A percentile compares a stretch with the other conserved stretches of the same genome.
These are phyloP conservation scores for Suhomyces emberorum DNA, from an alignment of 805 yeast species.

Conservation along the genomic window DNA sequence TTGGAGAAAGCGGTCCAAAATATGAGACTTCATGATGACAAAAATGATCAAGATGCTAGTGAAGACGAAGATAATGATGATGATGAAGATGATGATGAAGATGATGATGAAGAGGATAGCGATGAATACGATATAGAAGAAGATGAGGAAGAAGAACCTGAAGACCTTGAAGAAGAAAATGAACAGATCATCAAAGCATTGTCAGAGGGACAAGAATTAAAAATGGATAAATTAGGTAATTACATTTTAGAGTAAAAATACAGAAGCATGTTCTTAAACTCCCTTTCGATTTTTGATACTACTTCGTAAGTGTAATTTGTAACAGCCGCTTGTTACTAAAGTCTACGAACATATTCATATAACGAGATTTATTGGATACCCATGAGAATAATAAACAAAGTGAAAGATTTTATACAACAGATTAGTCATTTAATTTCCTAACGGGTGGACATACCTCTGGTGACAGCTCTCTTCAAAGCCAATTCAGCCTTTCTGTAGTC, in stretches of 20 bases:
- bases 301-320: too few relatives aligned
- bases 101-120: conserved; percentile 30
- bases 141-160: conserved; percentile 35
- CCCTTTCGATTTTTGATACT: too few relatives aligned
- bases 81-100: conserved; percentile 47
- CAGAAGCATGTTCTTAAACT: too few relatives aligned
- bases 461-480: conserved; percentile 97
- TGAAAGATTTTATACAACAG: conserved; percentile 7
- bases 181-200: conserved; percentile 69
- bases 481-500: conserved; percentile 99
- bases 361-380: conserved; percentile 8
- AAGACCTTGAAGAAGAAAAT: conserved; percentile 33
- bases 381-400: conserved; percentile 6
- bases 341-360: too few relatives aligned
- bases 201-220: conserved; percentile 60
- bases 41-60: conserved; percentile 23
- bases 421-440: conserved; percentile 31
- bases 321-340: too few relatives aligned
- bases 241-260: conserved; percentile 55
- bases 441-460: conserved; percentile 99
- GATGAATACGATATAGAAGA: conserved; percentile 35
- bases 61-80: conserved; percentile 29
- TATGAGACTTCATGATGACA: conserved; percentile 50
- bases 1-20: conserved; percentile 66
- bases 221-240: conserved; percentile 81